phyloP scores from a whole-genome alignment of 805 yeast genomes.

The Peterozyma xylosa region DNA sequence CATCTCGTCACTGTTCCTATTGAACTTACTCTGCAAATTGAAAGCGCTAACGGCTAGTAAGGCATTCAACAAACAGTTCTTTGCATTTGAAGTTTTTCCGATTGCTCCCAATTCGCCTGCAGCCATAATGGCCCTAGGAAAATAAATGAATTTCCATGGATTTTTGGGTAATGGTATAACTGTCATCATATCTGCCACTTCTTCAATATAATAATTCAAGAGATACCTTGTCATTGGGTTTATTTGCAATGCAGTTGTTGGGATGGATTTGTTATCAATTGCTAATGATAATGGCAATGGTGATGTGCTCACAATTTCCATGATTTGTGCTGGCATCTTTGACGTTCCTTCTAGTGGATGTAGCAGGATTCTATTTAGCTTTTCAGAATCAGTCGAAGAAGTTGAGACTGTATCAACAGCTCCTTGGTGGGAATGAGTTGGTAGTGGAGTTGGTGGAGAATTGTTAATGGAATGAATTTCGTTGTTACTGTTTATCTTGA shows the following conservation, averaged over 20 bases:
- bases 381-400: constrained; percentile 6
- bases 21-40: constrained; percentile 66
- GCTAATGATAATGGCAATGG: constrained; percentile 37
- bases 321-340: constrained; percentile 45
- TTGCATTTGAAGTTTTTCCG: constrained; percentile 69
- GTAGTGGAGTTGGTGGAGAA: constrained; percentile 24
- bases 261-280: constrained; percentile 33
- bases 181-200: constrained; percentile 71
- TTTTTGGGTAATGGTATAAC: constrained; percentile 62
- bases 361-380: constrained; percentile 29
- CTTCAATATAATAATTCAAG: constrained; percentile 61
- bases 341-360: constrained; percentile 31
- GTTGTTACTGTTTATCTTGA: constrained; percentile 4
- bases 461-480: constrained; percentile 24
- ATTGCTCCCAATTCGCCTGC: constrained; percentile 72
- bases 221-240: constrained; percentile 68
- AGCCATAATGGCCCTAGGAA: constrained; percentile 77
- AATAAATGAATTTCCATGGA: constrained; percentile 85
- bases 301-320: constrained; percentile 37
- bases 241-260: constrained; percentile 54
- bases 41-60: constrained; percentile 76
- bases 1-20: constrained; percentile 60
- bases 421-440: neutral
- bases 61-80: constrained; percentile 73
- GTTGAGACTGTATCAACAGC: constrained; percentile 9